These are phyloP conservation scores for Aspergillus sclerotiicarbonarius DNA, from an alignment of 495 filamentous ascomycete genomes.

Conservation along the genomic window DNA sequence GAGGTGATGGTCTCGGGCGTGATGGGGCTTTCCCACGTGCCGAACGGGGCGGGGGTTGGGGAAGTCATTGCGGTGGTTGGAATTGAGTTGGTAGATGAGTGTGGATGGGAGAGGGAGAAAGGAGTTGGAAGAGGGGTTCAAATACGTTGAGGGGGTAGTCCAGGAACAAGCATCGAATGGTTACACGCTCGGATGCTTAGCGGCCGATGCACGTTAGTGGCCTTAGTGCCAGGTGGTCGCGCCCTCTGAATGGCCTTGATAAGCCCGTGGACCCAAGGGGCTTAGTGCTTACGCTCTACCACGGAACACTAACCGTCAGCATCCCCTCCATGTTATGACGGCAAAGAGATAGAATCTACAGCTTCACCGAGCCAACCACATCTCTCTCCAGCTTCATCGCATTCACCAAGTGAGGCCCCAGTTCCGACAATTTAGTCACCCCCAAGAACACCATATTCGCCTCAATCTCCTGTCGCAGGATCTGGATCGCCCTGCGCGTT, in stretches of 20 bases:
- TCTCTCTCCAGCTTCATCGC: constrained; percentile 36
- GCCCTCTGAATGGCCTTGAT: no score
- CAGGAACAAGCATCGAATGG: no score
- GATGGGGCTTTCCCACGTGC: not conserved
- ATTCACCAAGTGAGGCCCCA: constrained; percentile 37
- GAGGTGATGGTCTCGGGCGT: not conserved
- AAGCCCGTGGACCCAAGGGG: no score
- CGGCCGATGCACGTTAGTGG: no score
- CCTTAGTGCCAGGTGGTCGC: no score
- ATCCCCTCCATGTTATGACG: no score
- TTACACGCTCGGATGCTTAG: no score
- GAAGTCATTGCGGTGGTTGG: not conserved
- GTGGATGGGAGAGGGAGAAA: not conserved
- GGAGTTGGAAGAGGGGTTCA: not conserved
- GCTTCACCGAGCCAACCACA: constrained; percentile 32
- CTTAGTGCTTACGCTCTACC: no score
- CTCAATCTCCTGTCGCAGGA: constrained; percentile 39
- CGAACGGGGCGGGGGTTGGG: not conserved
- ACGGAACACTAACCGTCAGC: no score
- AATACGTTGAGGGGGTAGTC: no score
- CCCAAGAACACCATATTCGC: constrained; percentile 41
- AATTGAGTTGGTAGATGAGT: not conserved
- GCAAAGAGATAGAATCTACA: no score
- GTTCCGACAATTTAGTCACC: constrained; percentile 24
- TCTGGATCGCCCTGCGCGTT: constrained; percentile 30